phyloP scores from a whole-genome alignment of 108 stramenopile genomes.

The Nitzschia sp. region DNA sequence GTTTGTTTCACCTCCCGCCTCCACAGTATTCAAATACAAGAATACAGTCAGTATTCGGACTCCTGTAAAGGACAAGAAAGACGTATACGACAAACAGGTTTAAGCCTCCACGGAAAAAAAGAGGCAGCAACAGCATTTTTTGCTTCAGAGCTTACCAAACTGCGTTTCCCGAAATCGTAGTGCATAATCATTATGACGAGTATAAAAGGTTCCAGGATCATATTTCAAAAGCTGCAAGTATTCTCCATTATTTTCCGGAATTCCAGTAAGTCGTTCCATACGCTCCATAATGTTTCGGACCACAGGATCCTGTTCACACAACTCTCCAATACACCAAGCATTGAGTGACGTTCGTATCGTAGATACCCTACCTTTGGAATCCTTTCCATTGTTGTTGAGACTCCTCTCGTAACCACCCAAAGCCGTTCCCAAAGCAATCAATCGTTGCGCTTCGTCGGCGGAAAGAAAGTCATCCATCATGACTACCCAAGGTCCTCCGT shows the following conservation, averaged over 20 bases:
- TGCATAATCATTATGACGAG: constrained; percentile 51
- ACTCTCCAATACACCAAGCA: constrained; percentile 73
- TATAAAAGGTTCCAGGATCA: constrained; percentile 59
- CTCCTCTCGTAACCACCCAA: background rate
- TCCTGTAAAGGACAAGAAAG: too few relatives aligned
- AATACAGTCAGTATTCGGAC: constrained; percentile 79
- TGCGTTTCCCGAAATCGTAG: constrained; percentile 17
- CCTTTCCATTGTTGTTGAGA: constrained; percentile 10
- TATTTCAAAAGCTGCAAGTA: constrained; percentile 79
- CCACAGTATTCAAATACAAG: constrained; percentile 79
- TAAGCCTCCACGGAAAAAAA: too few relatives aligned
- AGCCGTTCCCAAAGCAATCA: constrained; percentile 60
- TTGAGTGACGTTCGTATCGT: constrained; percentile 42
- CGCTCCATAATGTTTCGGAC: constrained; percentile 41
- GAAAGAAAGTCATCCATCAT: constrained; percentile 81
- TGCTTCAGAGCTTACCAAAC: too few relatives aligned
- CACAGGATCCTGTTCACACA: constrained; percentile 53
- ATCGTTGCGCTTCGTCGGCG: constrained; percentile 63
- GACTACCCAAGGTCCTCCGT: constrained; percentile 86
- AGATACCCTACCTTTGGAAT: background rate
- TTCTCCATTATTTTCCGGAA: constrained; percentile 62
- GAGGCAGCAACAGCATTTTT: too few relatives aligned
- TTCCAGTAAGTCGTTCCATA: constrained; percentile 57
- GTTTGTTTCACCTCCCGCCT: constrained; percentile 69
- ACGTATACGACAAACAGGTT: too few relatives aligned